Percentiles rank a stretch among this genome's conserved stretches.
These are phyloP conservation scores for Gardenia jasminoides DNA, from an alignment of 257 asterid species.

Conservation along the genomic window DNA sequence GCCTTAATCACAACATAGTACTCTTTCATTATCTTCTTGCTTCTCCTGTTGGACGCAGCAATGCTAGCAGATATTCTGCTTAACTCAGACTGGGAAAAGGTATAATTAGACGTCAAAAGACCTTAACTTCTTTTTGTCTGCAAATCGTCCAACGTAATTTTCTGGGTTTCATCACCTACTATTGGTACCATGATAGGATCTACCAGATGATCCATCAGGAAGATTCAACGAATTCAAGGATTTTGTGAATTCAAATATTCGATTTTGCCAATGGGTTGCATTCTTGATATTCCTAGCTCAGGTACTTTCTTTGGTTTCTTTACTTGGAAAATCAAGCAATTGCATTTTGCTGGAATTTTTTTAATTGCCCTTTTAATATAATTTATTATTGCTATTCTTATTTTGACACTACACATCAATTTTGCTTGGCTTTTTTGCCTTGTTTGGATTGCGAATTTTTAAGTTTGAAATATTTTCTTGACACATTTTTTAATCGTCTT, in stretches of 20 bases:
- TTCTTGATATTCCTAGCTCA: constrained; percentile 40
- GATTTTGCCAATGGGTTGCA: constrained; percentile 36
- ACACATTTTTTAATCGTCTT: no score
- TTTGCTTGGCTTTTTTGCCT: no score
- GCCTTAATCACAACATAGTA: constrained; percentile 51
- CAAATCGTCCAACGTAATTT: not conserved
- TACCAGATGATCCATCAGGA: constrained; percentile 41
- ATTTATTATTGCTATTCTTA: no score
- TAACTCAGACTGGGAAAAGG: constrained; percentile 51
- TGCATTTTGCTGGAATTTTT: not conserved
- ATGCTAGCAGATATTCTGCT: constrained; percentile 40
- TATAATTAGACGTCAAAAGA: not conserved
- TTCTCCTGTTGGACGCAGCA: constrained; percentile 42
- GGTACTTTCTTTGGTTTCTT: constrained; percentile 21
- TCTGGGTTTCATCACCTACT: not conserved
- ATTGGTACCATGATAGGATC: constrained; percentile 25
- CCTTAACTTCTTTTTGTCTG: not conserved
- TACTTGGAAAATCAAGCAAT: not conserved
- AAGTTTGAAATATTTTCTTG: no score
- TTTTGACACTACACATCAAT: not conserved
- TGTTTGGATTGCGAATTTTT: no score
- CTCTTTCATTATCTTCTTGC: constrained; percentile 34
- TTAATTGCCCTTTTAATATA: not conserved
- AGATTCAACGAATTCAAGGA: constrained; percentile 39
- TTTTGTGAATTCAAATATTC: constrained; percentile 35